Conservation (phyloP, 2,329 filamentous ascomycete species). For the Chaetothyriales sp. region DNA sequence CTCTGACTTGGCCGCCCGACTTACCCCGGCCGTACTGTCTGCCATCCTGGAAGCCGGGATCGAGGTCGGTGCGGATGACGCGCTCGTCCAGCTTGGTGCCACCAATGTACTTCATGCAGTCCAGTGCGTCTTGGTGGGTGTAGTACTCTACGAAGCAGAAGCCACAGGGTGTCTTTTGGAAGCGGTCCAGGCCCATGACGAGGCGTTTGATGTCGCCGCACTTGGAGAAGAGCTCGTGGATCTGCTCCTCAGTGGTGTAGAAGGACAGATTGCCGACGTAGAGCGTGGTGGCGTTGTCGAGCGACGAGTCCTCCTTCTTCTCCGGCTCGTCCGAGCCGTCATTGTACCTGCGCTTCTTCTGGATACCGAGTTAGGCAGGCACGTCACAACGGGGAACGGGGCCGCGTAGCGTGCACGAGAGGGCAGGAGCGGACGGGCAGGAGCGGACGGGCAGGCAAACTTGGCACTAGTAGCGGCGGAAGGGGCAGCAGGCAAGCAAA, state of each 20-base stretch:
- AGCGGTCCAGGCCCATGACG: slow-evolving; percentile 93
- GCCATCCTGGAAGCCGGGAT: slow-evolving; percentile 91
- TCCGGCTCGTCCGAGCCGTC: slow-evolving; percentile 38
- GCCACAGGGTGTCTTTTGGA: slow-evolving; percentile 93
- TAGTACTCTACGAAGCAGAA: slow-evolving; percentile 99
- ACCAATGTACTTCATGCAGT: slow-evolving; percentile 97
- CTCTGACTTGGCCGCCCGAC: slow-evolving; percentile 88
- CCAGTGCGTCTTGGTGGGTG: slow-evolving; percentile 88
- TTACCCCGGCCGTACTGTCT: slow-evolving; percentile 92
- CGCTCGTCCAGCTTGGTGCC: slow-evolving; percentile 97
- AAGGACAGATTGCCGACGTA: slow-evolving; percentile 98
- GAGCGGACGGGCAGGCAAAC: neutral
- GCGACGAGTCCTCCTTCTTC: slow-evolving; percentile 58
- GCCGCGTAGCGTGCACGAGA: too few species aligned
- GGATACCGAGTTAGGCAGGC: slow-evolving; percentile 27
- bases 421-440: neutral
- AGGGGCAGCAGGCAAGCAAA: slow-evolving; percentile 3
- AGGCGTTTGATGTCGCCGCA: slow-evolving; percentile 95
- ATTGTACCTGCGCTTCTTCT: slow-evolving; percentile 55
- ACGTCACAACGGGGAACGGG: slow-evolving; percentile 2
- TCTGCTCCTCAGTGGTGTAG: slow-evolving; percentile 98
- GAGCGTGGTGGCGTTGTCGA: slow-evolving; percentile 80
- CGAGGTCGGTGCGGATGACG: slow-evolving; percentile 86
- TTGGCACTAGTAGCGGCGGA: neutral
- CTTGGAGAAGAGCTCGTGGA: slow-evolving; percentile 91